Percentiles rank a stretch among this genome's conserved stretches.
These are phyloP conservation scores for Kwoniella dejecticola DNA, from an alignment of 768 basidiomycete genomes.

Conservation along the genomic window DNA sequence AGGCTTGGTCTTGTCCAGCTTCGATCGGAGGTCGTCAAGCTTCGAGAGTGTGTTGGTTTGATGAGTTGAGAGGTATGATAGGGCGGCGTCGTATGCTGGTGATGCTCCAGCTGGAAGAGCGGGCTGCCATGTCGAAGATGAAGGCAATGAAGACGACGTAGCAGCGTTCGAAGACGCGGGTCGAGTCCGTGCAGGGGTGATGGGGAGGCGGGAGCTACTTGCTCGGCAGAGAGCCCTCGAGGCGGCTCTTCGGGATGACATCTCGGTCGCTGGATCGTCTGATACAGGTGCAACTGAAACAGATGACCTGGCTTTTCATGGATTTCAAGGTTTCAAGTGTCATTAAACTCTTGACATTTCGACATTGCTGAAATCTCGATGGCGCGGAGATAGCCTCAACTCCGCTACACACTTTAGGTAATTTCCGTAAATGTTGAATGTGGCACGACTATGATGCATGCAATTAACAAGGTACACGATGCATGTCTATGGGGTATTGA, in stretches of 20 bases:
- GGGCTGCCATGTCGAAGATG: conserved; percentile 38
- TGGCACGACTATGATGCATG: neutral
- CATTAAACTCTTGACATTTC: neutral
- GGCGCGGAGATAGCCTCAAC: neutral
- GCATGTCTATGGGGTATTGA: too few species aligned
- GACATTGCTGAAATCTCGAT: neutral
- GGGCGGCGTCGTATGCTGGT: conserved; percentile 74
- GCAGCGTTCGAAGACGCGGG: conserved; percentile 20
- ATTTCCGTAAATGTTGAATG: neutral
- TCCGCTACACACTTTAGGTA: neutral
- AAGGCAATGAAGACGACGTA: conserved; percentile 17
- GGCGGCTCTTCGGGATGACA: conserved; percentile 8
- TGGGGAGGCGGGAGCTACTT: neutral
- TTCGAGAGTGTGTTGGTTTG: conserved; percentile 61
- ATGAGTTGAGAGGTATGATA: conserved; percentile 70
- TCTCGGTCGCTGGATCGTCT: neutral
- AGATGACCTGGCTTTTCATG: too few species aligned
- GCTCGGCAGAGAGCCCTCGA: conserved; percentile 13
- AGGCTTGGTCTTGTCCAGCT: conserved; percentile 52
- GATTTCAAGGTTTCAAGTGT: too few species aligned
- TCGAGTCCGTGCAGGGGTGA: conserved; percentile 5
- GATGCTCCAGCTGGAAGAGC: conserved; percentile 39
- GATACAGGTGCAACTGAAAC: too few species aligned
- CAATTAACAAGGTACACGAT: too few species aligned
- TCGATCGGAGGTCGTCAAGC: conserved; percentile 56